Evolutionary conservation across 306 rosid species (phyloP).

Genomic region (Pyrus betulifolia): DNA sequence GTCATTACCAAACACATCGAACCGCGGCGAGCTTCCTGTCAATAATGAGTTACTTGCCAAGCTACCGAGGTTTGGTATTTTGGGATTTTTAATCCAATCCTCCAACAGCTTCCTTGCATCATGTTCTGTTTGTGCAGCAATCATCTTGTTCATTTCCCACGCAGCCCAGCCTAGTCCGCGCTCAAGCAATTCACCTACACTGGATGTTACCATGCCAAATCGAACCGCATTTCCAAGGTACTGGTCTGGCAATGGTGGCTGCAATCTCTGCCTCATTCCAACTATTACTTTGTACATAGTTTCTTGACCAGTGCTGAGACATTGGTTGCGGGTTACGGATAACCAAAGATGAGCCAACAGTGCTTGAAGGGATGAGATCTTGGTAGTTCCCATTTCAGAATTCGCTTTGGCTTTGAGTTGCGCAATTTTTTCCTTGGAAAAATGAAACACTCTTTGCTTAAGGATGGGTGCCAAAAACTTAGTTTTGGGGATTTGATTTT

Average conservation of each 20-base stretch:
- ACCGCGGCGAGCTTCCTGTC: slow-evolving; percentile 31
- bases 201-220: no score
- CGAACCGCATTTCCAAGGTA: slow-evolving; percentile 1
- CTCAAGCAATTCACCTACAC: no score
- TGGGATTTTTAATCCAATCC: no score
- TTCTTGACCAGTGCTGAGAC: no score
- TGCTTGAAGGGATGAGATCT: slow-evolving; percentile 11
- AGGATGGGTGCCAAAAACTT: not conserved
- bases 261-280: not conserved
- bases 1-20: slow-evolving; percentile 35
- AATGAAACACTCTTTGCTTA: slow-evolving; percentile 20
- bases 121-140: slow-evolving; percentile 16
- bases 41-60: slow-evolving; percentile 4
- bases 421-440: slow-evolving; percentile 21
- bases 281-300: no score
- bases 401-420: slow-evolving; percentile 9
- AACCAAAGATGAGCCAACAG: slow-evolving; percentile 6
- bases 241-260: not conserved
- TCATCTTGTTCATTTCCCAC: slow-evolving; percentile 10
- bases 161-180: not conserved
- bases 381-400: not conserved
- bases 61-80: no score
- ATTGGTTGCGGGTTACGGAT: not conserved
- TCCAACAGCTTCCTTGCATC: not conserved
- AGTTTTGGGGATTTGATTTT: not conserved